Evolutionary conservation across 1,284 basidiomycete species (phyloP).

Genomic region (Mycena sp.): DNA sequence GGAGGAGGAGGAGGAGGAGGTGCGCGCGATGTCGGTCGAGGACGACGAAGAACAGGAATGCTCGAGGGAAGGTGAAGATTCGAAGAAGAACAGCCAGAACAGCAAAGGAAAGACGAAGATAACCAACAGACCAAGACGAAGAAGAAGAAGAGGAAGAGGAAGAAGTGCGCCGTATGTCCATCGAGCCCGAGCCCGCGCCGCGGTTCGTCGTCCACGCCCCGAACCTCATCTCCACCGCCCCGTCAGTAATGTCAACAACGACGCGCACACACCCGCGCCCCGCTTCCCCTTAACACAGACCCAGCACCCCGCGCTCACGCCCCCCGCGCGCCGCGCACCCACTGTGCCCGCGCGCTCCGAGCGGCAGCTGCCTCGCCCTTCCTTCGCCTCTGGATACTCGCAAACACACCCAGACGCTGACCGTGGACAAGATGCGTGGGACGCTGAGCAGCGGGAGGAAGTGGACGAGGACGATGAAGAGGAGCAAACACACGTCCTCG

Average conservation of each 20-base stretch:
- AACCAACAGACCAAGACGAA: slow-evolving; percentile 31
- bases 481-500: neutral
- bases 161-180: slow-evolving; percentile 50
- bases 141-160: slow-evolving; percentile 46
- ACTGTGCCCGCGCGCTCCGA: slow-evolving; percentile 26
- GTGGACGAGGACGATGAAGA: slow-evolving; percentile 20
- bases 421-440: slow-evolving; percentile 81
- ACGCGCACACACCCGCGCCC: neutral
- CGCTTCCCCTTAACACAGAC: too few species aligned
- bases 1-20: slow-evolving; percentile 42
- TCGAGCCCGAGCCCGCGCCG: slow-evolving; percentile 34
- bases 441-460: slow-evolving; percentile 9
- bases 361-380: neutral
- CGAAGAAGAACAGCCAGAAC: slow-evolving; percentile 18
- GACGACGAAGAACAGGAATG: neutral
- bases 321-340: slow-evolving; percentile 13
- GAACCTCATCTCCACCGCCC: too few species aligned
- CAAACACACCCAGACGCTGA: slow-evolving; percentile 48
- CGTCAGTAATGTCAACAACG: too few species aligned
- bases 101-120: too few species aligned
- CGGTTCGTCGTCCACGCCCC: slow-evolving; percentile 5
- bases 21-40: slow-evolving; percentile 48
- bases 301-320: too few species aligned
- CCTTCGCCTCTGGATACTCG: neutral
- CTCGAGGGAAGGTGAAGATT: neutral